Evolutionary conservation across 139 green algal species (phyloP).

Genomic region (Chlorella sp.): DNA sequence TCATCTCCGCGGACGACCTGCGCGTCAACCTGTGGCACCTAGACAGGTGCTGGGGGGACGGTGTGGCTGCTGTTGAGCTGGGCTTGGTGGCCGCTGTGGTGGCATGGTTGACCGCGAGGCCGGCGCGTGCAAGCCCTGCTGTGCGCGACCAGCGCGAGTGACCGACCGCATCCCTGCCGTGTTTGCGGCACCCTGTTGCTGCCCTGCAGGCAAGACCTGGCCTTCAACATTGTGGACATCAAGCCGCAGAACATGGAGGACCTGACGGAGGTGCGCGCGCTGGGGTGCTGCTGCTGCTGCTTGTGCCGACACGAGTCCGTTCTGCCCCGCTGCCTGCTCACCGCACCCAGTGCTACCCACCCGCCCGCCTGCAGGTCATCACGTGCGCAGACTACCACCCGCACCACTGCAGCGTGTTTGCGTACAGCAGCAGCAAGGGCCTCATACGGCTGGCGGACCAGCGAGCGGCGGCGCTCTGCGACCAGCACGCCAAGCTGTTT

Average conservation of each 20-base stretch:
- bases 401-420: conserved; percentile 90
- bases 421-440: conserved; percentile 96
- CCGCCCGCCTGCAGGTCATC: conserved; percentile 85
- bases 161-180: neutral
- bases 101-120: too few relatives aligned
- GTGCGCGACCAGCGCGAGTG: neutral
- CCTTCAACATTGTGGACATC: conserved; percentile 99
- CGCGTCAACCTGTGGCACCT: conserved; percentile 98
- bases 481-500: conserved; percentile 87
- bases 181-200: neutral
- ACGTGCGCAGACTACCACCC: conserved; percentile 97
- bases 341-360: neutral
- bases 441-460: conserved; percentile 95
- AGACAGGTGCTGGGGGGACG: conserved; percentile 58
- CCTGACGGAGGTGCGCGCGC: conserved; percentile 85
- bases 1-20: conserved; percentile 95
- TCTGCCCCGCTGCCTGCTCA: too few relatives aligned
- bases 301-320: too few relatives aligned
- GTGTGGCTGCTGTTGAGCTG: neutral
- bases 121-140: neutral
- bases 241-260: conserved; percentile 99
- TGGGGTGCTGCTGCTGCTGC: neutral
- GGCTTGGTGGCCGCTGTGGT: too few relatives aligned
- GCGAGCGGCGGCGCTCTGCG: conserved; percentile 89
- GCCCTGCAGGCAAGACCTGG: conserved; percentile 63